A percentile compares a stretch with the other conserved stretches of the same genome.
Evolutionary conservation across 495 filamentous ascomycete genomes (phyloP).

Genomic region (Podospora fimiseda): DNA sequence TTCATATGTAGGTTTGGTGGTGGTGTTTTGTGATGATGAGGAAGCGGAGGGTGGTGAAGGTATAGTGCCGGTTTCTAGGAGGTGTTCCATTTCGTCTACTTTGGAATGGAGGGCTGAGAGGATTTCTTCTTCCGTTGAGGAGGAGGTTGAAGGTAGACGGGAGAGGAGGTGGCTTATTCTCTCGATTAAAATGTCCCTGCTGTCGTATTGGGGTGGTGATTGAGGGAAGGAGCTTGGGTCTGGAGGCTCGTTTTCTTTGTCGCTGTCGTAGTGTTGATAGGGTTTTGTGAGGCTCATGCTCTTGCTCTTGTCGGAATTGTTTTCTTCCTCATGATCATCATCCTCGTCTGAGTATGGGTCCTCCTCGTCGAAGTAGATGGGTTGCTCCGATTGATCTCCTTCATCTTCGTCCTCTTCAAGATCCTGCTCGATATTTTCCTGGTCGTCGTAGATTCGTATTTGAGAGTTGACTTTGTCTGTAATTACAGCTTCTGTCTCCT

Average conservation of each 20-base stretch:
- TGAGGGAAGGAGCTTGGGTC: conserved; percentile 20
- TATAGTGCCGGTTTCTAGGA: conserved; percentile 17
- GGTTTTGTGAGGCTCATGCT: conserved; percentile 9
- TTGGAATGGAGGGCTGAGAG: conserved; percentile 34
- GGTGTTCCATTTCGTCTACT: conserved; percentile 42
- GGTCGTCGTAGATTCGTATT: background rate
- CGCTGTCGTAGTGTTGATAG: no score
- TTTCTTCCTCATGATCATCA: background rate
- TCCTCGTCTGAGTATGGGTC: background rate
- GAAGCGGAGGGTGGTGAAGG: background rate
- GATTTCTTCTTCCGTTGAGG: conserved; percentile 20
- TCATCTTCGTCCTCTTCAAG: background rate
- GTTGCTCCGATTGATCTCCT: background rate
- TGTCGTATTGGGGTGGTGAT: background rate
- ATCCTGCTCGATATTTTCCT: background rate
- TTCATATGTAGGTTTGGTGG: background rate
- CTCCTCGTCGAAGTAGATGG: no score
- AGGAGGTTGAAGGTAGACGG: no score
- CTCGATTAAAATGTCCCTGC: conserved; percentile 40
- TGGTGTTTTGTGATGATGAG: background rate
- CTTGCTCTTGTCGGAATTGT: conserved; percentile 6
- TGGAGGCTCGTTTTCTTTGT: background rate
- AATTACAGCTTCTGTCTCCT: background rate
- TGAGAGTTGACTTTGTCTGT: no score
- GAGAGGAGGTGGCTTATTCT: conserved; percentile 42